Conservation (phyloP, 768 basidiomycete species). For the Roridomyces roridus region DNA sequence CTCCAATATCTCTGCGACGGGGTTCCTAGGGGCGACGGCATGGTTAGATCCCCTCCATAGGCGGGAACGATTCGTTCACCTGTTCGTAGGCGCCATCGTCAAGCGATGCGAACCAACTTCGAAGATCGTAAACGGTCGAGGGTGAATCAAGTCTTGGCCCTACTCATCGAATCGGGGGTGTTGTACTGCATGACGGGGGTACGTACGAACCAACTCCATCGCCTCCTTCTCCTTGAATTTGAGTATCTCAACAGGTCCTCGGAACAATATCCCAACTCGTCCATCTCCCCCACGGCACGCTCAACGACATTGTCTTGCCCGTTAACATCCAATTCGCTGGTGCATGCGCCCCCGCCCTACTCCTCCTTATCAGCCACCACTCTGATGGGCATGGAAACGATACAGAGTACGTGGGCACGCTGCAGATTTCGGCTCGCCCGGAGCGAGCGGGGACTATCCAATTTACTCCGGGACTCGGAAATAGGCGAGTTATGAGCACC, state of each 20-base stretch:
- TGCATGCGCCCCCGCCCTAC: constrained; percentile 11
- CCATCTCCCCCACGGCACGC: constrained; percentile 12
- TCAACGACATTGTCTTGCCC: constrained; percentile 8
- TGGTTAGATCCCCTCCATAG: too few species aligned
- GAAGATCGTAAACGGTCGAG: constrained; percentile 1
- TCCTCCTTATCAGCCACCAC: constrained; percentile 11
- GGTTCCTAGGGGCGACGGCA: constrained; percentile 7
- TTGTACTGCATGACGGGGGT: constrained; percentile 15
- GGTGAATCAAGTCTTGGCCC: constrained; percentile 7
- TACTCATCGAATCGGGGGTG: constrained; percentile 10
- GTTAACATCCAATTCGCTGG: constrained; percentile 13
- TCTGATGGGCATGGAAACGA: neutral
- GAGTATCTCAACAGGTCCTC: constrained; percentile 7
- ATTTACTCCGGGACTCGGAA: constrained; percentile 4
- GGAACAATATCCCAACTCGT: constrained; percentile 5
- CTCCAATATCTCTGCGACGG: constrained; percentile 17
- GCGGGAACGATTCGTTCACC: too few species aligned
- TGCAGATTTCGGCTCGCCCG: constrained; percentile 2
- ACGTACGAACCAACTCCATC: constrained; percentile 2
- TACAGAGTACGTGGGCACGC: neutral
- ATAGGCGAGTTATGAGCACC: neutral
- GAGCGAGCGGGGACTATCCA: constrained; percentile 8
- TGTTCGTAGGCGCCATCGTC: constrained; percentile 10
- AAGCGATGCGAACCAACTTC: neutral
- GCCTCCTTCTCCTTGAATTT: too few species aligned